phyloP scores from a whole-genome alignment of 2,329 filamentous ascomycete genomes.

The Penicillium sclerotigenum region DNA sequence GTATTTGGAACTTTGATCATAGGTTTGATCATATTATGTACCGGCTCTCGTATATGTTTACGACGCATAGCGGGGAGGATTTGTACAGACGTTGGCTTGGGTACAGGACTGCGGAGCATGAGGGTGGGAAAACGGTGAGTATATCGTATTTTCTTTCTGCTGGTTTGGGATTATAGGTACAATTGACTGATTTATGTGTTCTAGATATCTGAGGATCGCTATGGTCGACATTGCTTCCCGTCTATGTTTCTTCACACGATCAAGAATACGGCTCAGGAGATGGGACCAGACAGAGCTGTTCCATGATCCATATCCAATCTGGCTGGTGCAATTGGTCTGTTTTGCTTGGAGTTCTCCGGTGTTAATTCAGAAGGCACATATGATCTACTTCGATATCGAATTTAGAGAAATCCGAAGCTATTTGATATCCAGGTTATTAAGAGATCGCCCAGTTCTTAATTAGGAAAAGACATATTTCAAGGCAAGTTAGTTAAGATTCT shows the following conservation, averaged over 20 bases:
- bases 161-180: neutral
- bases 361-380: neutral
- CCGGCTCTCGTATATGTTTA: conserved; percentile 29
- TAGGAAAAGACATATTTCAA: neutral
- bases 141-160: neutral
- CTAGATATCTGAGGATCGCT: conserved; percentile 16
- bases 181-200: neutral
- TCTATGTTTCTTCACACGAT: conserved; percentile 27
- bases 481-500: neutral
- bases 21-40: conserved; percentile 30
- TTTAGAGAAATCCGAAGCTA: neutral
- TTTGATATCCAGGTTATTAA: neutral
- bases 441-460: no score
- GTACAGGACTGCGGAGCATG: conserved; percentile 16
- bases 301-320: conserved; percentile 1
- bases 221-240: conserved; percentile 25
- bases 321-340: neutral
- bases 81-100: conserved; percentile 58
- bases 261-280: conserved; percentile 20
- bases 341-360: neutral
- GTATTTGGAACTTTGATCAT: conserved; percentile 37
- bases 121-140: conserved; percentile 20
- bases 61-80: conserved; percentile 43
- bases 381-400: neutral
- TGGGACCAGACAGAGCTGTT: conserved; percentile 22